Percentiles rank a stretch among this genome's conserved stretches.
phyloP scores from a whole-genome alignment of 805 yeast species.

The Metschnikowia proteae region DNA sequence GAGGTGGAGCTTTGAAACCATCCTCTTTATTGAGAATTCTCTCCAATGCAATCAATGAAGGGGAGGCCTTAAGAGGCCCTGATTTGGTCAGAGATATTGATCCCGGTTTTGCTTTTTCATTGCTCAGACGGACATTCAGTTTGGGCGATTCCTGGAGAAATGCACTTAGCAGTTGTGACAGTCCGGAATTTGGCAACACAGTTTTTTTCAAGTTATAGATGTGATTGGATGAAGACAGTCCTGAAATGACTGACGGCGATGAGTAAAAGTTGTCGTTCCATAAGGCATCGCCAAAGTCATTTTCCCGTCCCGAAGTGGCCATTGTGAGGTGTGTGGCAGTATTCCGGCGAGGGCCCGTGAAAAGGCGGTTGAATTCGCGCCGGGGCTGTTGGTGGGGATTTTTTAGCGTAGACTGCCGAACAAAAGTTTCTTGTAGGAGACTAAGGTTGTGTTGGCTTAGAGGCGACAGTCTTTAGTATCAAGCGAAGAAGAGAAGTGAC shows the following conservation, averaged over 20 bases:
- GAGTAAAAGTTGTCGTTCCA: conserved; percentile 34
- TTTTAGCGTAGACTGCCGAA: not conserved
- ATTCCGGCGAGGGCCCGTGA: not conserved
- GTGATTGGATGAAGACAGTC: conserved; percentile 21
- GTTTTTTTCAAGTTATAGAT: conserved; percentile 24
- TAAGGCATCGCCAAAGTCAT: conserved; percentile 30
- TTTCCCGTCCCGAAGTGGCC: conserved; percentile 13
- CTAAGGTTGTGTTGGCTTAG: not conserved
- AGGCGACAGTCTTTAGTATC: not conserved
- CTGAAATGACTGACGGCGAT: conserved; percentile 21
- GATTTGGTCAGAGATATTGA: not conserved
- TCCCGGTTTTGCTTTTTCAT: not conserved
- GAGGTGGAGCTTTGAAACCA: not conserved
- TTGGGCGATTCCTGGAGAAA: conserved; percentile 9
- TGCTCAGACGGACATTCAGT: not conserved
- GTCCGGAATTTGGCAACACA: conserved; percentile 25
- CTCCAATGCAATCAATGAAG: conserved; percentile 5
- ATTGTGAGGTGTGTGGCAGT: not conserved
- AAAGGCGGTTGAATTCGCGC: not conserved
- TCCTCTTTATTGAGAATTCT: conserved; percentile 2
- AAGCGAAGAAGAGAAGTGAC: conserved; percentile 1
- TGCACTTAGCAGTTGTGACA: conserved; percentile 24
- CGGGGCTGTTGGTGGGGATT: not conserved
- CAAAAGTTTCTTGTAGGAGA: not conserved
- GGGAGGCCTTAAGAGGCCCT: conserved; percentile 3